Evolutionary conservation across 805 yeast species (phyloP).

Genomic region (Starmerella sp.): DNA sequence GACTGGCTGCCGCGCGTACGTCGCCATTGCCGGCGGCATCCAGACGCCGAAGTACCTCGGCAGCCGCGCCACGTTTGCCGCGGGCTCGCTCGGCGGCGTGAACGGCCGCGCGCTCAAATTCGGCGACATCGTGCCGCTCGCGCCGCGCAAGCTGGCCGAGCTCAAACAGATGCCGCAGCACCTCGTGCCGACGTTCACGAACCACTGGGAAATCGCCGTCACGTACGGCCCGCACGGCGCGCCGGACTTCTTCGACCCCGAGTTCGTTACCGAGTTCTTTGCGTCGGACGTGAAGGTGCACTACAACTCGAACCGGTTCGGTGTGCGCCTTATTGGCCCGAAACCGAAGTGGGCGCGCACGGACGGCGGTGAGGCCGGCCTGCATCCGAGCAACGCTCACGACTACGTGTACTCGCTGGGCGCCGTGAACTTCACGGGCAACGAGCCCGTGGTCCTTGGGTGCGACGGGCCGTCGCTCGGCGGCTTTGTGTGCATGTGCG

Average conservation of each 20-base stretch:
- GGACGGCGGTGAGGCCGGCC: constrained; percentile 96
- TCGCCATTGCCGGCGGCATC: constrained; percentile 85
- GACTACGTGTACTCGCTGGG: constrained; percentile 95
- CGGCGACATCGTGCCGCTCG: constrained; percentile 79
- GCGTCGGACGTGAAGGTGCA: constrained; percentile 81
- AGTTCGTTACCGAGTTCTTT: constrained; percentile 67
- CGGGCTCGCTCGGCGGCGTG: constrained; percentile 83
- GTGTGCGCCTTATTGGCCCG: constrained; percentile 89
- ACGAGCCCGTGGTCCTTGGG: constrained; percentile 92
- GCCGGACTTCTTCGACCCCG: constrained; percentile 81
- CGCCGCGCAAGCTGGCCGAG: background rate
- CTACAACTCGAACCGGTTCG: constrained; percentile 93
- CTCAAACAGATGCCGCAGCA: constrained; percentile 43
- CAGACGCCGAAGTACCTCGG: constrained; percentile 92
- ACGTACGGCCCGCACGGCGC: constrained; percentile 97
- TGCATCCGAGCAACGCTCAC: constrained; percentile 97
- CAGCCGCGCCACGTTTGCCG: constrained; percentile 91
- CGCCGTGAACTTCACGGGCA: constrained; percentile 96
- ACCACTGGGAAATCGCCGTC: constrained; percentile 77
- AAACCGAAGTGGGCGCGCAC: constrained; percentile 93
- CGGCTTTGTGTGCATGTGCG: constrained; percentile 95
- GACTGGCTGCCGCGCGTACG: constrained; percentile 78
- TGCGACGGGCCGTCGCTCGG: constrained; percentile 97
- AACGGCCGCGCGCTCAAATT: constrained; percentile 84
- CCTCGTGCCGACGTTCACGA: constrained; percentile 43